Evolutionary conservation across 169 alveolate species (phyloP).

Genomic region (Eimeria necatrix): DNA sequence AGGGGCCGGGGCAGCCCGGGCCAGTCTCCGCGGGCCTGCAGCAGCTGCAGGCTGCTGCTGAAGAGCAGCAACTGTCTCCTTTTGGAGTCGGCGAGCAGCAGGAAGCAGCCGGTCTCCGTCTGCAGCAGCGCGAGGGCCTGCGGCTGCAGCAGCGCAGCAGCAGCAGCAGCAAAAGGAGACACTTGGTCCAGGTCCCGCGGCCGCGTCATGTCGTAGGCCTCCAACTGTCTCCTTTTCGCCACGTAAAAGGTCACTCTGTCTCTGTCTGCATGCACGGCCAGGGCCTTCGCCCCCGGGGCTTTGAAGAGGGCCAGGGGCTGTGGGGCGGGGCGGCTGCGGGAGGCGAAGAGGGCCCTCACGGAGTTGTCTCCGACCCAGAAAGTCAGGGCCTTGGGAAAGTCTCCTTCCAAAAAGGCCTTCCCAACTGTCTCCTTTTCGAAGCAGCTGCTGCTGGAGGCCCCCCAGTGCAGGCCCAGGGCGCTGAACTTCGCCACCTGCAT

Average conservation of each 20-base stretch:
- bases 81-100: background rate
- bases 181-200: background rate
- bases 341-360: conserved; percentile 14
- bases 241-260: background rate
- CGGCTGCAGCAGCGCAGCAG: background rate
- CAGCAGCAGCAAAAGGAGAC: background rate
- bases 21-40: background rate
- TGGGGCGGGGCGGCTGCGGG: conserved; percentile 16
- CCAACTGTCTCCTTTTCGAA: background rate
- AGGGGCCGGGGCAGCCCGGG: background rate
- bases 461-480: conserved; percentile 69
- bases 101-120: background rate
- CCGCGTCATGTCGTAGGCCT: conserved; percentile 21
- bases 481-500: background rate
- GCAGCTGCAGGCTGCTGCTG: background rate
- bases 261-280: background rate
- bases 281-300: background rate
- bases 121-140: background rate
- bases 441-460: background rate
- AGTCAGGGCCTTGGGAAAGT: conserved; percentile 57
- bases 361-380: conserved; percentile 37
- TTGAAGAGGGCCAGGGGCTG: background rate
- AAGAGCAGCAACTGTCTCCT: background rate
- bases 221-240: background rate
- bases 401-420: background rate